Conservation (phyloP, 768 basidiomycete species). For the Amanita pallidorosea region DNA sequence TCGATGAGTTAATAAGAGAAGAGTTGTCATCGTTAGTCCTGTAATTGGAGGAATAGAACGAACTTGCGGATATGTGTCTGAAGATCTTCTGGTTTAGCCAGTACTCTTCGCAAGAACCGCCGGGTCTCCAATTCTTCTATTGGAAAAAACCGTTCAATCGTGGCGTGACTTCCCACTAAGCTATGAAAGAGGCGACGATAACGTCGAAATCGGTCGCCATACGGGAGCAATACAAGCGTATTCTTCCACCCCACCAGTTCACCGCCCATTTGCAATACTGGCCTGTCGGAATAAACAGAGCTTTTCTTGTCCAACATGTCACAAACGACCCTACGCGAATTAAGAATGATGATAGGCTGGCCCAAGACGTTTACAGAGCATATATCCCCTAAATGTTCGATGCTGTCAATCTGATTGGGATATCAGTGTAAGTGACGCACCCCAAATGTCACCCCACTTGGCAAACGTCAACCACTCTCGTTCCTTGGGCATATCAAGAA, state of each 20-base stretch:
- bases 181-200: constrained; percentile 43
- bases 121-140: constrained; percentile 36
- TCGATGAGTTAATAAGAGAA: not conserved
- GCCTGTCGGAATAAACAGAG: constrained; percentile 59
- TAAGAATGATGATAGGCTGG: constrained; percentile 47
- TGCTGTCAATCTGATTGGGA: not conserved
- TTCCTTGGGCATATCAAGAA: constrained; percentile 39
- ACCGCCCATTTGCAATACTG: constrained; percentile 40
- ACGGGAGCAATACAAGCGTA: constrained; percentile 43
- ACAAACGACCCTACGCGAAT: constrained; percentile 35
- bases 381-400: constrained; percentile 36
- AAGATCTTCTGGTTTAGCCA: constrained; percentile 37
- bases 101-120: constrained; percentile 34
- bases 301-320: constrained; percentile 62
- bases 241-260: constrained; percentile 51
- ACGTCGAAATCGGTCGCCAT: constrained; percentile 44
- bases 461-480: constrained; percentile 43
- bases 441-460: constrained; percentile 41
- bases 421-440: constrained; percentile 16
- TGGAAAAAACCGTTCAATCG: constrained; percentile 31
- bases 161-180: constrained; percentile 32
- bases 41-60: constrained; percentile 9
- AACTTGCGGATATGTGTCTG: constrained; percentile 37
- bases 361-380: constrained; percentile 50
- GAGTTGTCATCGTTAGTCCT: not conserved